Evolutionary conservation across 805 yeast genomes (phyloP).

Genomic region (Myxozyma nipponensis): DNA sequence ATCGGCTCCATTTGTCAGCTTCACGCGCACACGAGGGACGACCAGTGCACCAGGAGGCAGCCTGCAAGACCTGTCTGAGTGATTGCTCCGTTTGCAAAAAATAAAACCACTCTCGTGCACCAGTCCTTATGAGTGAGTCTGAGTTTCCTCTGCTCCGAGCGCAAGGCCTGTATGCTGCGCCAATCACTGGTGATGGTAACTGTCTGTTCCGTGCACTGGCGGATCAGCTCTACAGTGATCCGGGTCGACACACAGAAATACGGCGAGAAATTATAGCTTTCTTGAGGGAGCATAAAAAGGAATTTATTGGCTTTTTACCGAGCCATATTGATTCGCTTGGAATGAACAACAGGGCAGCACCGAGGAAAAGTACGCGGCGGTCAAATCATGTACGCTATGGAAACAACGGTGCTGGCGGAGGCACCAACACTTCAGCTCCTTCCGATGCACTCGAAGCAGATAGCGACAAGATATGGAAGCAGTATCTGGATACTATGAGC

Average conservation of each 20-base stretch:
- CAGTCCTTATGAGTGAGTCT: slow-evolving; percentile 6
- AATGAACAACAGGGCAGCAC: not conserved
- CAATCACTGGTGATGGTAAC: slow-evolving; percentile 43
- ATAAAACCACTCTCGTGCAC: too few species aligned
- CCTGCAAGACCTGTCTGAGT: too few species aligned
- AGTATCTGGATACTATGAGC: slow-evolving; percentile 37
- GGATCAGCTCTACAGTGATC: slow-evolving; percentile 42
- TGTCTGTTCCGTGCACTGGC: slow-evolving; percentile 43
- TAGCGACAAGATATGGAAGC: slow-evolving; percentile 36
- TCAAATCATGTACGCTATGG: slow-evolving; percentile 1
- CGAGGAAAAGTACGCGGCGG: slow-evolving; percentile 17
- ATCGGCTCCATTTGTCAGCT: too few species aligned
- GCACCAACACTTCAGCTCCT: not conserved
- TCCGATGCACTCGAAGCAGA: not conserved
- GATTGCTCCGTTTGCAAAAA: too few species aligned
- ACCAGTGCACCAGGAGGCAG: too few species aligned
- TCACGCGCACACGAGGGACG: too few species aligned
- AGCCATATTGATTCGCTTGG: slow-evolving; percentile 4
- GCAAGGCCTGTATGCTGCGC: slow-evolving; percentile 39
- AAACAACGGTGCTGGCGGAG: not conserved
- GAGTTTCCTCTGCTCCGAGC: slow-evolving; percentile 39
- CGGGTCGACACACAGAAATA: slow-evolving; percentile 33
- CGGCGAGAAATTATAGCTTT: slow-evolving; percentile 37
- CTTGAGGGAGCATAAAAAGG: slow-evolving; percentile 33
- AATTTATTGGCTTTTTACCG: slow-evolving; percentile 29